Base-by-base conservation (phyloP, 1,284 basidiomycete species). In the Naganishia sp. region DNA sequence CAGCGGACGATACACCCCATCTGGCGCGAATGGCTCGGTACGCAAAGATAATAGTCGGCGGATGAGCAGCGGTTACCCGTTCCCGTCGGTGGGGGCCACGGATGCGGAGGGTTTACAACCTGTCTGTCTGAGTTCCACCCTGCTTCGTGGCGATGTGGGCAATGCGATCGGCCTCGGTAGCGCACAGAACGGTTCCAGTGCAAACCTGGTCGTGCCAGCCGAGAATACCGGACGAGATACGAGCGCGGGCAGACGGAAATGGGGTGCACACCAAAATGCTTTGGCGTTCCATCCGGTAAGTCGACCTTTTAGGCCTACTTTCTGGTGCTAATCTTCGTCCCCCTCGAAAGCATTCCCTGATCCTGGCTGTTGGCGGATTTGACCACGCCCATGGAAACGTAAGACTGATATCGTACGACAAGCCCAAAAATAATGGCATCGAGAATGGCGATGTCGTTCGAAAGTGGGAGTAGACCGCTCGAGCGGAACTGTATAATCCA, bases 231-330 rank as follows among this genome's bases (percentile, higher is more conserved):
- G 59, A 25, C 39, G 59, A 18, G 48, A 52, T 15, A 39, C 36
- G 39, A 49, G 39, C 23, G 48, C 48, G 1, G 42, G 36, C 13
- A 36, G 54, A 49, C 44, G 61, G n/a, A 45, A 44, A 23, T 67
- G 59, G 73, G 73, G 36, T 74, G 77, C 67, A 75, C 78, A 73
- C 56, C 76, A 75, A 2, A 67, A 77, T 5, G 74, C 74, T 28
- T 64, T 81, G 61, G 73, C 77, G 15, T 81, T 80, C 74, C 80
- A 81, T 70, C 80, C 80, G 28, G 77, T 78, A 64, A 70, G 77
- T 74, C 31, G 18, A n/a, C 16, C 2, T 25, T n/a, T 48, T 23
- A 9, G 31, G 7, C 23, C 1, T 66, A 52, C 55, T 39, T 39
- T 28, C 28, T 28, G 3, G 13, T 2, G 36, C 36, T 39, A 7